Conservation (phyloP, 192 early-diverging fungal species). For the Chytriomyces sp. region DNA sequence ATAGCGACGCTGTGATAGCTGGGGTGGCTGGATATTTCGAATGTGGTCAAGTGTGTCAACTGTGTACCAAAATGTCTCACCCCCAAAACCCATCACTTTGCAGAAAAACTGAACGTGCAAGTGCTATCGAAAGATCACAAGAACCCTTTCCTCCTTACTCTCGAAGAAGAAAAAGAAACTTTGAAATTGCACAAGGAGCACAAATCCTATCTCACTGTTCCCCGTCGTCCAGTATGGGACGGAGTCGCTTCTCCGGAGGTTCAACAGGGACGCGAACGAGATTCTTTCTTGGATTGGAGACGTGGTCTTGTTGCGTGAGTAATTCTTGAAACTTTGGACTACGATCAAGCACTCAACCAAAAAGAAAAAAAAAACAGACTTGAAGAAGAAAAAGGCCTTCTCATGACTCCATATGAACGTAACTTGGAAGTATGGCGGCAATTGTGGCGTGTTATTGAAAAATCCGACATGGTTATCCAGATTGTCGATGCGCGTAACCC, state of each 20-base stretch:
- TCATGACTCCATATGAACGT: constrained; percentile 97
- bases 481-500: constrained; percentile 99
- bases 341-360: too few relatives aligned
- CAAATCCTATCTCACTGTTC: constrained; percentile 78
- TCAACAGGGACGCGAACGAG: constrained; percentile 81
- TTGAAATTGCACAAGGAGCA: constrained; percentile 80
- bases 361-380: constrained; percentile 50
- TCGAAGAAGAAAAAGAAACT: constrained; percentile 77
- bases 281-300: constrained; percentile 91
- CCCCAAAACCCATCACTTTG: too few relatives aligned
- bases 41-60: too few relatives aligned
- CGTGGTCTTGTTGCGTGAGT: constrained; percentile 76
- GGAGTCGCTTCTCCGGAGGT: constrained; percentile 77
- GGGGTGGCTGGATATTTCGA: too few relatives aligned
- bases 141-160: constrained; percentile 84
- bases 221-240: constrained; percentile 90
- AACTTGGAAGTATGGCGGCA: constrained; percentile 99
- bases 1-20: too few relatives aligned
- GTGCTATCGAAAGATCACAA: constrained; percentile 70
- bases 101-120: constrained; percentile 82
- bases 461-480: constrained; percentile 94
- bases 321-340: background rate
- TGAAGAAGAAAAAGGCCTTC: constrained; percentile 89
- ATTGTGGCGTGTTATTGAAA: constrained; percentile 98
- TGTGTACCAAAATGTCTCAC: too few relatives aligned